Evolutionary conservation across 1,284 basidiomycete genomes (phyloP), one percentile per base, ranked within the genome.

Genomic region (Ceratobasidium sp.): DNA sequence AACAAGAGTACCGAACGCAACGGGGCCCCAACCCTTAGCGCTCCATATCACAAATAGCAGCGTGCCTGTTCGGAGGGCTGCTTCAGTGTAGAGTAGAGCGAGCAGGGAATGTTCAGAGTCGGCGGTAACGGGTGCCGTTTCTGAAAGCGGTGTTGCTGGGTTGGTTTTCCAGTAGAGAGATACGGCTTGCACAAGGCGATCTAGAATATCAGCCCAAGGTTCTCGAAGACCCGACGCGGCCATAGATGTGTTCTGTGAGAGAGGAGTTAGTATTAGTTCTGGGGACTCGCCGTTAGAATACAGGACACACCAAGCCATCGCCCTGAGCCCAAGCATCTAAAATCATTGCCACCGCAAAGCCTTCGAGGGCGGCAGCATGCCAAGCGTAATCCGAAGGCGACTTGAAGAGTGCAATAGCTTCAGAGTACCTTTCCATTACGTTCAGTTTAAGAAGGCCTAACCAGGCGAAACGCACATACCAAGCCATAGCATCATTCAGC

Each of bases 361-460:
- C 94, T 85, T 98, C 96, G 59, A 95, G 86, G 0, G 92, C 91
- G 23, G 93, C 91, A 0, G 94, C 96, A 83, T 96, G 92, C 96
- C 96, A 98, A 26, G 93, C 87, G 23, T 89, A 85, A 84, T 98
- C 96, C 61, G 91, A 89, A 5, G 91, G 89, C 0, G 87, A 87
- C 82, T 92, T 94, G 80, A 94, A 91, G 40, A 93, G 83, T 57
- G 89, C 88, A 10, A 94, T 85, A 6, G 95, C 93, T 85, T 98
- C 96, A 75, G 91, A 90, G 84, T 96, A 98, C 90, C 95, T 84
- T 77, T 81, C 82, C 66, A 78, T 61, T 10, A 40, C 68, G 62
- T 70, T 48, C 79, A 78, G 75, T 77, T 44, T 52, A 48, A 26
- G 78, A 12, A 74, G 69, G 20, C 23, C 20, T 20, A 59, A 65